Evolutionary conservation across 2,329 filamentous ascomycete genomes (phyloP).

Genomic region (Ascochyta pisi): DNA sequence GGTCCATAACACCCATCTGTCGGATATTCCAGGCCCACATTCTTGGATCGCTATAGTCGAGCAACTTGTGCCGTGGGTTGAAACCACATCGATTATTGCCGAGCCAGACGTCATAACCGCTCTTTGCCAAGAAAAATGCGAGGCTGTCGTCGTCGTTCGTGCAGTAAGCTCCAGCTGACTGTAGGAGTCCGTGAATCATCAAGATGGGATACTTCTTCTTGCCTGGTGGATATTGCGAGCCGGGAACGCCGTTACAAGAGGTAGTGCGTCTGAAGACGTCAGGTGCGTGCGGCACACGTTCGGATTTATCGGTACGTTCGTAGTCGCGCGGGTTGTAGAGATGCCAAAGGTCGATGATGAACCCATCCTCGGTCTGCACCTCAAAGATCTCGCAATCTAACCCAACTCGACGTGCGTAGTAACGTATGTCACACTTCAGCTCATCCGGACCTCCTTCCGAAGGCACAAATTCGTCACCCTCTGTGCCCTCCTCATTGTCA

Average conservation of each 20-base stretch:
- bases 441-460: constrained; percentile 82
- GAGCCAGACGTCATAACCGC: constrained; percentile 93
- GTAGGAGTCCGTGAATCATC: constrained; percentile 85
- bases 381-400: constrained; percentile 83
- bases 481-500: constrained; percentile 48
- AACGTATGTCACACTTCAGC: constrained; percentile 77
- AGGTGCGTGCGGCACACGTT: constrained; percentile 64
- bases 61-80: constrained; percentile 73
- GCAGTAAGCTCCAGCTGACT: constrained; percentile 88
- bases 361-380: constrained; percentile 93
- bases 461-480: constrained; percentile 68
- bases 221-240: constrained; percentile 40
- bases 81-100: constrained; percentile 94
- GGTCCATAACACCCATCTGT: constrained; percentile 89
- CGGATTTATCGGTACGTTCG: constrained; percentile 56
- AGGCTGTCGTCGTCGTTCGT: constrained; percentile 88
- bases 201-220: constrained; percentile 80
- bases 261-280: constrained; percentile 63
- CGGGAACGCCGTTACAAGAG: constrained; percentile 23
- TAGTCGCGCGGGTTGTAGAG: constrained; percentile 84
- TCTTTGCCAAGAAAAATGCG: constrained; percentile 90
- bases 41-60: constrained; percentile 77
- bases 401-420: constrained; percentile 87
- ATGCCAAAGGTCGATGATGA: constrained; percentile 88
- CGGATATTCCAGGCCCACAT: constrained; percentile 98